Conservation (phyloP, 352 stramenopile genomes). For the Blastocystis sp. region DNA sequence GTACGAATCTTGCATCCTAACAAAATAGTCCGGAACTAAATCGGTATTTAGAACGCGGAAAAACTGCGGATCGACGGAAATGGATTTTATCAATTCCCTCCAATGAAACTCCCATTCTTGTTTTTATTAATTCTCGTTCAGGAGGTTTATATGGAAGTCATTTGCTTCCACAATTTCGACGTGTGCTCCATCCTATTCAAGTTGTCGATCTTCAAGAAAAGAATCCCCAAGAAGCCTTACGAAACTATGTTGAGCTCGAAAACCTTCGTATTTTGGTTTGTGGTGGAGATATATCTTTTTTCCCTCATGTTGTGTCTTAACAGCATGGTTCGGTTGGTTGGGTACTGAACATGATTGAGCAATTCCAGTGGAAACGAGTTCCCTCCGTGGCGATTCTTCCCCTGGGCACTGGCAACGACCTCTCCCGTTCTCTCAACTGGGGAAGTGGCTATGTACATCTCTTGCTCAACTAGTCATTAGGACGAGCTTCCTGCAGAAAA, state of each 20-base stretch:
- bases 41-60: neutral
- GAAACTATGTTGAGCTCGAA: constrained; percentile 78
- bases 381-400: constrained; percentile 87
- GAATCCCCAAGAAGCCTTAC: constrained; percentile 79
- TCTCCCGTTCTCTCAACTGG: constrained; percentile 83
- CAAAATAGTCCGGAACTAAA: neutral
- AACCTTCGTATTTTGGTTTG: constrained; percentile 84
- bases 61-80: neutral
- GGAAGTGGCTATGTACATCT: constrained; percentile 72
- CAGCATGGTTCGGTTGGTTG: constrained; percentile 25
- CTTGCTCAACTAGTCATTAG: neutral
- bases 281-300: constrained; percentile 76
- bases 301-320: neutral
- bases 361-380: constrained; percentile 66
- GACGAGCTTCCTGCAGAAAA: neutral
- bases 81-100: constrained; percentile 1
- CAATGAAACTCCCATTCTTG: constrained; percentile 67
- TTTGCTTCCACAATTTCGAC: constrained; percentile 80
- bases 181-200: constrained; percentile 87
- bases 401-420: constrained; percentile 88
- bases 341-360: constrained; percentile 70
- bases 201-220: constrained; percentile 85
- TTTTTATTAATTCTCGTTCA: constrained; percentile 90
- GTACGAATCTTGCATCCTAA: neutral
- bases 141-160: constrained; percentile 84